Evolutionary conservation across 2,329 filamentous ascomycete species (phyloP).

Genomic region (Thielaviopsis ethacetica): DNA sequence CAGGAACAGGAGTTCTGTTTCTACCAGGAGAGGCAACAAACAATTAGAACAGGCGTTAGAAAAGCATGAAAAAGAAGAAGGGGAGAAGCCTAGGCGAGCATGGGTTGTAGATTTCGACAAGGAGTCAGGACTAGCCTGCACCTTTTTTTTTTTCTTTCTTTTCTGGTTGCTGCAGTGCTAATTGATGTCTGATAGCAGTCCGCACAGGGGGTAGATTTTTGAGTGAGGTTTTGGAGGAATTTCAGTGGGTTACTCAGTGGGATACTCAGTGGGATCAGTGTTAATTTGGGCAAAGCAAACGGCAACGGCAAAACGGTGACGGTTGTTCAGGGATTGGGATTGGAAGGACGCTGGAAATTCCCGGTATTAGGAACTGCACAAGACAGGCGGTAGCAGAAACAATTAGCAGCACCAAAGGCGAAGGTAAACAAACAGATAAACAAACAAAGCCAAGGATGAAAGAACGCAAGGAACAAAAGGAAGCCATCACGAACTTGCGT

Average conservation of each 20-base stretch:
- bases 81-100: not conserved
- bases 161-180: not conserved
- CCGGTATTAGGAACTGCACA: not conserved
- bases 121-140: not conserved
- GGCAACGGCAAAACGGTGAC: not conserved
- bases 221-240: not conserved
- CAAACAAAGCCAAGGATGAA: too few species aligned
- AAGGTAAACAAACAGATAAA: too few species aligned
- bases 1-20: not conserved
- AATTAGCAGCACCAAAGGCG: too few species aligned
- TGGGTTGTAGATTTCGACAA: not conserved
- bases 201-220: not conserved
- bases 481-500: not conserved
- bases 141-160: not conserved
- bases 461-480: not conserved
- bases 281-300: not conserved
- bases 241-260: not conserved
- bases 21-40: not conserved
- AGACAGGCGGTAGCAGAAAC: too few species aligned
- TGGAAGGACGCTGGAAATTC: not conserved
- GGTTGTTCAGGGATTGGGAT: not conserved
- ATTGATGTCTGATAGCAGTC: not conserved
- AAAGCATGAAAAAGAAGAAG: not conserved
- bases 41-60: not conserved
- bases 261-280: not conserved